Evolutionary conservation across 352 stramenopile species (phyloP), one percentile per base, ranked within the genome.

Genomic region (Phytopythium ostracodes): DNA sequence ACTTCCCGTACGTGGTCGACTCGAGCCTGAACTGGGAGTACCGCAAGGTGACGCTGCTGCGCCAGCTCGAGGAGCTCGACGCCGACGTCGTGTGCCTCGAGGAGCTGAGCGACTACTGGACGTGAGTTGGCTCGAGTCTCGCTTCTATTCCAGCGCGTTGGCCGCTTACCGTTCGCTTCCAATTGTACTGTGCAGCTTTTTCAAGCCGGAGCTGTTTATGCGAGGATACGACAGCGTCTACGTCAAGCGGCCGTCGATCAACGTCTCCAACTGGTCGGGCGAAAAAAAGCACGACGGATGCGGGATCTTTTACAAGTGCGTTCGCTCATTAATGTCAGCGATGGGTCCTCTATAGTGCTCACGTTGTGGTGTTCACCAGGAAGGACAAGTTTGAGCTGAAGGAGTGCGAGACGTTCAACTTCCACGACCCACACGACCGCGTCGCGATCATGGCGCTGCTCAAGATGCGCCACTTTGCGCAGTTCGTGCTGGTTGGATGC

Each of bases 21-120:
- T 71, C 76, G 27, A 87, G 81, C 69, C 67, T 96, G 27, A 91
- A 88, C 65, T 96, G 87, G 87, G 83, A 94, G 59, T 85, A 82
- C 60, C 83, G 87, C 53, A 92, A 91, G 65, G 77, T 88, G 72
- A 79, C 73, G 59, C 64, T 96, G 63, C 62, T 96, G 62, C 67
- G 76, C 51, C 84, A 96, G 56, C 58, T 96, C 25, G 77, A 90
- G 2, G 78, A 76, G 55, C 71, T 93, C 36, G 83, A 92, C 57
- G 87, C 87, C 35, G 85, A 93, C 44, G 77, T 96, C 50, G 65
- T 96, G 44, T 96, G 87, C 60, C 77, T 96, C 8, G 87, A 94
- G 68, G 87, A 96, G 29, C 69, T 92, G 27, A 94, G 84, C 68
- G 87, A 96, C 76, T 96, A 96, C 65, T 94, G 85, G 84, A 94